These are phyloP conservation scores for Lecanicillium sp. DNA, from an alignment of 2,329 filamentous ascomycete genomes.

Conservation along the genomic window DNA sequence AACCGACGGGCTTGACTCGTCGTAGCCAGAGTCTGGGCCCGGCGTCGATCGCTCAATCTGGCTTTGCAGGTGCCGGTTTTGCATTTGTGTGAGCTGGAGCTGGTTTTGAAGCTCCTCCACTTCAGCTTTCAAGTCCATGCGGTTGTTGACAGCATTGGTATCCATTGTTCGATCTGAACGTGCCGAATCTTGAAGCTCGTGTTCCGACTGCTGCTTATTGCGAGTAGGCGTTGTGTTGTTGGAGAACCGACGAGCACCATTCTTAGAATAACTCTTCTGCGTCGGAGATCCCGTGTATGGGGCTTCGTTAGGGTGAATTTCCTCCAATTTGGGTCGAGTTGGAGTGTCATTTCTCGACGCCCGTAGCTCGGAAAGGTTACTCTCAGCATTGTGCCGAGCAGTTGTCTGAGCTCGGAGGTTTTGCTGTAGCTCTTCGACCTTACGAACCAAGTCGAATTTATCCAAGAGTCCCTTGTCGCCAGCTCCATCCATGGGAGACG, in stretches of 20 bases:
- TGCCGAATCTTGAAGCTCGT: conserved; percentile 61
- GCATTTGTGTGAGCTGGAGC: conserved; percentile 88
- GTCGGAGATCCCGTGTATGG: conserved; percentile 67
- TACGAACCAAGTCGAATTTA: conserved; percentile 77
- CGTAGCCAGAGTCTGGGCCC: conserved; percentile 49
- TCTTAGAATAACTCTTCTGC: conserved; percentile 52
- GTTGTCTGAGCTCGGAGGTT: conserved; percentile 78
- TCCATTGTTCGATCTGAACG: conserved; percentile 79
- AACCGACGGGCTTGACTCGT: conserved; percentile 73
- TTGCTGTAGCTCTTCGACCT: conserved; percentile 82
- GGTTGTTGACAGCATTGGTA: conserved; percentile 73
- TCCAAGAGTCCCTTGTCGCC: conserved; percentile 61
- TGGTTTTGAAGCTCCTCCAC: conserved; percentile 91
- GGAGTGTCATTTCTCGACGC: conserved; percentile 63
- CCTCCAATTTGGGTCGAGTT: conserved; percentile 70
- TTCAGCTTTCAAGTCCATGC: conserved; percentile 85
- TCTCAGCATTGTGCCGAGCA: conserved; percentile 72
- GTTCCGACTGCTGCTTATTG: conserved; percentile 47
- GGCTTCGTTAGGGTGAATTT: conserved; percentile 78
- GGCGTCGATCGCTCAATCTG: conserved; percentile 68
- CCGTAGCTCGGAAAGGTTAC: conserved; percentile 70
- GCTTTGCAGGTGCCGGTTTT: conserved; percentile 84
- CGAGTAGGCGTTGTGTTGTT: conserved; percentile 68
- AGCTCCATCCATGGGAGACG: conserved; percentile 48
- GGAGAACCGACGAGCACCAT: conserved; percentile 53